Base-by-base conservation (phyloP, 75 land plant genomes). In the Pinus taeda region DNA sequence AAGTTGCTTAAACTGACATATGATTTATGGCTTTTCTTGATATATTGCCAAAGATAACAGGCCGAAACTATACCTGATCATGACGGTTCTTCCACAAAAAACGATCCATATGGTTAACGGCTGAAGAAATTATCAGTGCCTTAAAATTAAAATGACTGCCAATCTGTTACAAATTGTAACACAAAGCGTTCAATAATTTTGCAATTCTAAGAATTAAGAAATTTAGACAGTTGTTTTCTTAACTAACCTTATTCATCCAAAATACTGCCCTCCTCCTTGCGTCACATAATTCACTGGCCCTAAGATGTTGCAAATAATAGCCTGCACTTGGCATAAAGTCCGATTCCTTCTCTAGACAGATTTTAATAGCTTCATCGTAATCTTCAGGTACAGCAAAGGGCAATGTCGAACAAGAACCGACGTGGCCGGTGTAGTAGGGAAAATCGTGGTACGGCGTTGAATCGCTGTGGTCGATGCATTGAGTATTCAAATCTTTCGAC, bases 21-120 rank as follows among this genome's bases (percentile, higher is more conserved):
- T 63, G 57, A 77, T 15, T 53, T 4, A 4, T 4, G 39, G 18
- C 60, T 59, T 59, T 59, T n/a, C 55, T 49, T 49, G 55, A 3
- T 11, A 64, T 22, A 60, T 17, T 11, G 15, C 61, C 36, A 4
- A 62, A 22, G 21, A 14, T 57, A 49, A 4, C 20, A 59, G 39
- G 57, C 7, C 24, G 2, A 18, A 57, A 65, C 8, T 53, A 74
- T 80, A 88, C 90, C 59, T 81, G 26, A 26, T 26, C 79, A 58
- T 53, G 59, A 30, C 57, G 78, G 57, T 80, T 78, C 49, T 79
- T 74, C 4, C 88, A 90, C 57, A 92, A 57, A 73, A 83, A 90
- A 15, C 92, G 88, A 77, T 92, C 95, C 36, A 92, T 69, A 77
- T 86, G 86, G 76, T 90, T 92, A 15, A 83, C 87, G 62, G 95